phyloP scores from a whole-genome alignment of 345 rosid genomes.

The Carallia pectinifolia region DNA sequence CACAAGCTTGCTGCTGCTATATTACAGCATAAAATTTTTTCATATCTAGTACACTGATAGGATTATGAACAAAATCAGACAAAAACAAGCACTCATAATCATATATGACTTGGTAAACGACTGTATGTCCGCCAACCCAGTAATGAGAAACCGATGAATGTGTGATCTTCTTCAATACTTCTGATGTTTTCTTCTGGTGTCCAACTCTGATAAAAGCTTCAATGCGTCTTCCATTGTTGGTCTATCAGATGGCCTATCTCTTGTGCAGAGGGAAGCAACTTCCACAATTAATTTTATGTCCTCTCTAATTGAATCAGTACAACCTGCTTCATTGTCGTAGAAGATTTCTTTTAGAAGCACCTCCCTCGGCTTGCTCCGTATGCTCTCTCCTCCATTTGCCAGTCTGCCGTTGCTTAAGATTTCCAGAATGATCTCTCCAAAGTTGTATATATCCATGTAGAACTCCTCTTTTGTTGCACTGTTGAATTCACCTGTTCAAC shows the following conservation, averaged over 20 bases:
- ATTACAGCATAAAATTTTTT: conserved; percentile 16
- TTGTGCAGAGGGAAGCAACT: conserved; percentile 70
- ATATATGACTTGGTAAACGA: conserved; percentile 20
- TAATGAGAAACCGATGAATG: conserved; percentile 2
- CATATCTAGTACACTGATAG: not conserved
- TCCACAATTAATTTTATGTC: conserved; percentile 59
- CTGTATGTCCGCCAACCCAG: conserved; percentile 1
- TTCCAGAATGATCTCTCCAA: conserved; percentile 74
- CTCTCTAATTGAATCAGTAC: conserved; percentile 33
- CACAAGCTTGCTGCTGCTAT: conserved; percentile 11
- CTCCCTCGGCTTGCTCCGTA: conserved; percentile 57
- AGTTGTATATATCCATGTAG: conserved; percentile 54
- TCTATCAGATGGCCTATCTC: conserved; percentile 46
- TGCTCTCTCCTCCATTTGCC: conserved; percentile 38
- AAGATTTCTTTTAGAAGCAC: conserved; percentile 54
- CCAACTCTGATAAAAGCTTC: conserved; percentile 52
- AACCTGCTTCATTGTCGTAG: conserved; percentile 44
- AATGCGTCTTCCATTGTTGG: conserved; percentile 66
- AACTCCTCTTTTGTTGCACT: conserved; percentile 44
- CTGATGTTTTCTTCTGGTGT: conserved; percentile 30
- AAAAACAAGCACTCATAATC: conserved; percentile 18
- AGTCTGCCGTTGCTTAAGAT: conserved; percentile 66
- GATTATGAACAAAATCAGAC: conserved; percentile 5
- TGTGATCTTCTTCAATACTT: not conserved
- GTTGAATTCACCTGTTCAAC: conserved; percentile 40